A percentile compares a stretch with the other conserved stretches of the same genome.
These are phyloP conservation scores for Cordyceps cateniannulata DNA, from an alignment of 2,329 filamentous ascomycete genomes.

Conservation along the genomic window DNA sequence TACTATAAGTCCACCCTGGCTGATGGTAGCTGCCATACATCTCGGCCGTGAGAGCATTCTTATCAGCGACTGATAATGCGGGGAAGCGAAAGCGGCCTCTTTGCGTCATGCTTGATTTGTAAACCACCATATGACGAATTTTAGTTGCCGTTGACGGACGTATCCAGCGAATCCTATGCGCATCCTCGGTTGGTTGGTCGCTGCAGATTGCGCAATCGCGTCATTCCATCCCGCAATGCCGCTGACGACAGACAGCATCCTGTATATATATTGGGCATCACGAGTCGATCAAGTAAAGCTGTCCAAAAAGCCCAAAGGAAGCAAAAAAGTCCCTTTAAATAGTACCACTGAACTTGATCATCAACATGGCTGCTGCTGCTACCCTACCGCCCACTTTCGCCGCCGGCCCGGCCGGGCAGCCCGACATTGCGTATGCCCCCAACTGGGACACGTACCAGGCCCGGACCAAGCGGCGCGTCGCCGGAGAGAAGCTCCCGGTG, in stretches of 20 bases:
- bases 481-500: slow-evolving; percentile 32
- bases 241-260: neutral
- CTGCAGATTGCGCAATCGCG: slow-evolving; percentile 9
- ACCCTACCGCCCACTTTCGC: neutral
- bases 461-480: slow-evolving; percentile 38
- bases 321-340: too few species aligned
- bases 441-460: slow-evolving; percentile 47
- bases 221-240: slow-evolving; percentile 7
- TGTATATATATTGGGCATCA: neutral
- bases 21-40: neutral
- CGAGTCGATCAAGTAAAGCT: neutral
- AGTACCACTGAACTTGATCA: too few species aligned
- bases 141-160: neutral
- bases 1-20: neutral
- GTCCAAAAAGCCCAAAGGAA: too few species aligned
- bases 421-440: slow-evolving; percentile 53
- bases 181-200: neutral
- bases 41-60: neutral
- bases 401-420: slow-evolving; percentile 38
- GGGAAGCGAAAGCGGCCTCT: neutral
- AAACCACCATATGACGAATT: neutral
- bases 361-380: neutral
- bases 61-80: neutral
- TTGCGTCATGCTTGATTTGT: slow-evolving; percentile 5
- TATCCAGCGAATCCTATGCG: neutral